A percentile compares a stretch with the other conserved stretches of the same genome.
Evolutionary conservation across 163 green algal genomes (phyloP).

Genomic region (Trebouxia gelatinosa): DNA sequence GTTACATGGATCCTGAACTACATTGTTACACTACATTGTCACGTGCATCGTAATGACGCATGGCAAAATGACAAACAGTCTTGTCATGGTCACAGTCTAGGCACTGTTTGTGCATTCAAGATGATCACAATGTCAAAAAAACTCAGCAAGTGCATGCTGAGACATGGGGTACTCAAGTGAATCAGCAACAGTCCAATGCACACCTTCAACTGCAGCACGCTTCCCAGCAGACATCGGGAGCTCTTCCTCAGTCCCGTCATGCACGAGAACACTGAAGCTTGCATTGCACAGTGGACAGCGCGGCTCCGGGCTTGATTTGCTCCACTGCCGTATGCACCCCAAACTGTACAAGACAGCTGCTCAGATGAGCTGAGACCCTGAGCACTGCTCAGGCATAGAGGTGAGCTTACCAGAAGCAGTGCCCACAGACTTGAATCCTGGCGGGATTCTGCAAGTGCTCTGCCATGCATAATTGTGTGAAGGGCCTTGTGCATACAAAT

Average conservation of each 20-base stretch:
- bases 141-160: too few species aligned
- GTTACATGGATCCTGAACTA: too few species aligned
- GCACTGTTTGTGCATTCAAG: too few species aligned
- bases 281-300: conserved; percentile 9
- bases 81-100: too few species aligned
- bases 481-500: too few species aligned
- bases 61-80: too few species aligned
- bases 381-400: too few species aligned
- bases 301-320: neutral
- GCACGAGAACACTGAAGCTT: conserved; percentile 5
- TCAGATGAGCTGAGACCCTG: neutral
- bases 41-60: too few species aligned
- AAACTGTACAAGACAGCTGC: neutral
- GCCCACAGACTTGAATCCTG: conserved; percentile 6
- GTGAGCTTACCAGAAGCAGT: neutral
- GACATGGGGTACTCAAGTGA: too few species aligned
- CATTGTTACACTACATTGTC: too few species aligned
- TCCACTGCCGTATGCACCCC: conserved; percentile 10
- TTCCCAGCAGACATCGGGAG: neutral
- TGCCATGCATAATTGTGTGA: conserved; percentile 20
- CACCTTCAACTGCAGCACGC: conserved; percentile 11
- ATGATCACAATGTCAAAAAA: too few species aligned
- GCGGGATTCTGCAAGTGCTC: conserved; percentile 15
- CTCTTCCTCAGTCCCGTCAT: conserved; percentile 14
- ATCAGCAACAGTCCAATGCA: neutral